A percentile compares a stretch with the other conserved stretches of the same genome.
These are phyloP conservation scores for Aspergillus sergii DNA, from an alignment of 2,329 filamentous ascomycete species.

Conservation along the genomic window DNA sequence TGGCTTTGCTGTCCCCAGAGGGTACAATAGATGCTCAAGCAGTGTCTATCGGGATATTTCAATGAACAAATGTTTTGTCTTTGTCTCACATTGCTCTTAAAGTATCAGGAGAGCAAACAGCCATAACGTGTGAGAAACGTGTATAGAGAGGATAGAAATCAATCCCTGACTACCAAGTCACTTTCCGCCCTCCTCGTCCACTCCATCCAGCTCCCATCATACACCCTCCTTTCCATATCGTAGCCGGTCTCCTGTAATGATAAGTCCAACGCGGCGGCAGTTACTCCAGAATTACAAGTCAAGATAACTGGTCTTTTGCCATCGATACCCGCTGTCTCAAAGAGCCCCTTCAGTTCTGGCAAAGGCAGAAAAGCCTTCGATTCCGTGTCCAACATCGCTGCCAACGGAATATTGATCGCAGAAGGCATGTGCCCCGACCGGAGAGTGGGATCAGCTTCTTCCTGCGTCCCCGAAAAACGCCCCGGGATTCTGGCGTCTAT, in stretches of 20 bases:
- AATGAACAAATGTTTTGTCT: too few relatives aligned
- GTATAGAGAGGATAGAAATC: background rate
- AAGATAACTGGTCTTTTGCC: slow-evolving; percentile 19
- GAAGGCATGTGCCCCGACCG: slow-evolving; percentile 29
- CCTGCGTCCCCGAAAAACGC: slow-evolving; percentile 23
- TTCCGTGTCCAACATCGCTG: slow-evolving; percentile 20
- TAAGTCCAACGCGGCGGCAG: slow-evolving; percentile 30
- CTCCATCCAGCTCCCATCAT: slow-evolving; percentile 38
- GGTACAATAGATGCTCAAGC: too few relatives aligned
- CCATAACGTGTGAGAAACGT: background rate
- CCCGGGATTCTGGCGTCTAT: slow-evolving; percentile 24
- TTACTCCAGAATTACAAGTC: slow-evolving; percentile 35
- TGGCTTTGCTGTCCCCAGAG: too few relatives aligned
- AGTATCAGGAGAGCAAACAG: too few relatives aligned
- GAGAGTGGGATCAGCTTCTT: slow-evolving; percentile 18
- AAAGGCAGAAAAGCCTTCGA: slow-evolving; percentile 16
- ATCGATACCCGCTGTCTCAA: slow-evolving; percentile 22
- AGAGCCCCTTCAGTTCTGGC: slow-evolving; percentile 13
- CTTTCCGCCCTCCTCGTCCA: slow-evolving; percentile 26
- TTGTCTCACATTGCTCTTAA: too few relatives aligned
- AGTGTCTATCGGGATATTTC: too few relatives aligned
- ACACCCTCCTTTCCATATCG: slow-evolving; percentile 23
- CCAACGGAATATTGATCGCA: slow-evolving; percentile 30
- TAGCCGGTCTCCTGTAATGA: slow-evolving; percentile 24
- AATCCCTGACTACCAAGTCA: slow-evolving; percentile 10